Evolutionary conservation across 1,284 basidiomycete genomes (phyloP).

Genomic region (Rhodotorula sp.): DNA sequence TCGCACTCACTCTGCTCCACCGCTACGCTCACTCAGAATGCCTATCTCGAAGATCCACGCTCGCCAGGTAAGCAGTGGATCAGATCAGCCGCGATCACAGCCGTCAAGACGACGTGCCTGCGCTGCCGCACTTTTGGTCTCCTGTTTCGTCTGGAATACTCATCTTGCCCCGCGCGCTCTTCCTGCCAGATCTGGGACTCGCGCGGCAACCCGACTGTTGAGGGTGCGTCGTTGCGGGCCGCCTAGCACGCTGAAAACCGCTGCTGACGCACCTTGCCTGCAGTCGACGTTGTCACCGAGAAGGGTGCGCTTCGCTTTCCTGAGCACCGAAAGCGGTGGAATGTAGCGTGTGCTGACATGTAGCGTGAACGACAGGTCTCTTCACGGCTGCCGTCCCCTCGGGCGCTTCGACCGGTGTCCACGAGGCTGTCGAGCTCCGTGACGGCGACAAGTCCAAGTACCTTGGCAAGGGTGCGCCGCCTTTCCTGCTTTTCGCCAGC

Average conservation of each 20-base stretch:
- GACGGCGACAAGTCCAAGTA: constrained; percentile 92
- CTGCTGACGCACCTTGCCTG: not conserved
- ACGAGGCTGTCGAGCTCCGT: constrained; percentile 98
- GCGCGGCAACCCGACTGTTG: constrained; percentile 44
- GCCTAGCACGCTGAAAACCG: too few species aligned
- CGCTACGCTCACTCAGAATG: constrained; percentile 1
- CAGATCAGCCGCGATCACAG: too few species aligned
- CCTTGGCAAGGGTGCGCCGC: constrained; percentile 82
- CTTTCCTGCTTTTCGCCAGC: not conserved
- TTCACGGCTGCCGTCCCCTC: constrained; percentile 96
- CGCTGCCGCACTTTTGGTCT: not conserved
- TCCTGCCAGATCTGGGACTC: constrained; percentile 39
- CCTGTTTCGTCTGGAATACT: not conserved
- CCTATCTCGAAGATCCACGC: constrained; percentile 37
- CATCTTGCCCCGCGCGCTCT: not conserved
- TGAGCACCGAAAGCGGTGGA: constrained; percentile 58
- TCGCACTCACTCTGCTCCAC: not conserved
- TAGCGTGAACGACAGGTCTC: constrained; percentile 62
- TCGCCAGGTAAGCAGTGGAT: constrained; percentile 29
- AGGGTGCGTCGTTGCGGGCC: constrained; percentile 21
- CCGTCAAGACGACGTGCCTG: not conserved
- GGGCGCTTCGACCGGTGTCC: constrained; percentile 95
- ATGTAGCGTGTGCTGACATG: constrained; percentile 37
- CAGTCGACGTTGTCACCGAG: constrained; percentile 79
- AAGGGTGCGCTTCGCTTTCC: constrained; percentile 38